Evolutionary conservation across 2,329 filamentous ascomycete species (phyloP), one percentile per base, ranked within the genome.

Genomic region (Sarocladiaceae sp.): DNA sequence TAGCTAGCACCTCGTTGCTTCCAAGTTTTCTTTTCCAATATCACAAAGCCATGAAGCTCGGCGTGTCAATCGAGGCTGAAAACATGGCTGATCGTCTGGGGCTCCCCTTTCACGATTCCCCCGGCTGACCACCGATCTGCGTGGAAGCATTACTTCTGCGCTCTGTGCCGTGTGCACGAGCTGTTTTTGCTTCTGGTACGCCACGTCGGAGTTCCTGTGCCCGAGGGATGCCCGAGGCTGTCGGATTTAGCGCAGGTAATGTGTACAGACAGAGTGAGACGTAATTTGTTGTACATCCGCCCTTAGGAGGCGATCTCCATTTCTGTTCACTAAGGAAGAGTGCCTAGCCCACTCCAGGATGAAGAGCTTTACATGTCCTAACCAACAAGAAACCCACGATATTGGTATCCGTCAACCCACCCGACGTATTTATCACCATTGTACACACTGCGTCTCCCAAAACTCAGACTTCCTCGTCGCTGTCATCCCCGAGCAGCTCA

Each of bases 401-500:
- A 6, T 22, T 17, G n/a, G 20, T 40, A 6, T 40, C 37, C 15
- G 5, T 23, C 8, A 40, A 20, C 20, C 37, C 37, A 40, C 6
- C 20, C 4, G 12, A 22, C 23, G 37, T 44, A 23, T 11, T 3
- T 10, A 44, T n/a, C 11, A 11, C 40, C 23, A 3, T 7, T 25
- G 8, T 17, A 12, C 37, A 22, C 33, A 36, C 18, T 36, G 33
- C 33, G 28, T 12, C 7, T 7, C 23, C 48, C 31, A 5, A 17
- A 5, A 12, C 35, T 67, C 57, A 73, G 35, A 86, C 88, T 56
- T 97, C 93, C 64, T 97, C 91, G 58, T 97, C 93, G 59, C 90
- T 91, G 54, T 96, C 92, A 59, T 97, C 93, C 1, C 94, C 94
- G 31, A 99, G 72, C 59, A 99, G 73, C 74, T 97, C 93, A 47